A percentile compares a stretch with the other conserved stretches of the same genome.
Conservation (phyloP, 495 filamentous ascomycete species). For the Trichoderma orchidacearum region DNA sequence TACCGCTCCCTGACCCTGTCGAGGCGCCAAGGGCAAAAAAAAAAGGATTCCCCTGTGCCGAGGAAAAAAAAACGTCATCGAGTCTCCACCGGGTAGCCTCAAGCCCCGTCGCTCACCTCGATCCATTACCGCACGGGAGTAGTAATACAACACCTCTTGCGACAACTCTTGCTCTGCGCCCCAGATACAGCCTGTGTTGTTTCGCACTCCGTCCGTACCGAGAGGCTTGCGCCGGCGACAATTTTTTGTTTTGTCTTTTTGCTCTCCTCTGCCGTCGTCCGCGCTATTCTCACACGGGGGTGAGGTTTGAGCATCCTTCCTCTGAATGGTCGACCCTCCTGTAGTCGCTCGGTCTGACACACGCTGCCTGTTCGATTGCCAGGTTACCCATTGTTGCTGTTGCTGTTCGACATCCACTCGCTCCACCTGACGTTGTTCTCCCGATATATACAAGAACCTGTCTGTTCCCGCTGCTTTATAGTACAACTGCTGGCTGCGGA, state of each 20-base stretch:
- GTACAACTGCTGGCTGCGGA: constrained; percentile 1
- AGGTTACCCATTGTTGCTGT: too few species aligned
- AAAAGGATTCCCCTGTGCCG: neutral
- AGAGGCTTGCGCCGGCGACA: neutral
- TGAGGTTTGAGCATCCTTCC: neutral
- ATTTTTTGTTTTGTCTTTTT: too few species aligned
- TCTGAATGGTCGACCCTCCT: neutral
- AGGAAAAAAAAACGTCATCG: constrained; percentile 1
- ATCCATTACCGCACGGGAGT: neutral
- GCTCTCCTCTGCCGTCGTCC: neutral
- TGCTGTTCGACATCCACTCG: neutral
- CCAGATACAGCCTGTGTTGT: neutral
- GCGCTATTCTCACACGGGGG: neutral
- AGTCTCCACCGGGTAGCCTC: neutral
- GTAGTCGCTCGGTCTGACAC: neutral
- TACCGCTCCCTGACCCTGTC: neutral
- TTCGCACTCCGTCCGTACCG: neutral
- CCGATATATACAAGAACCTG: neutral
- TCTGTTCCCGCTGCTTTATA: neutral
- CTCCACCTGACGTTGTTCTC: neutral
- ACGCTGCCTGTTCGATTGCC: neutral
- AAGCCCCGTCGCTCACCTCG: neutral
- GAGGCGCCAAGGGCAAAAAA: neutral
- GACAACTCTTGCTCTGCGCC: neutral
- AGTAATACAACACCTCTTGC: neutral